Evolutionary conservation across 129 eudicot species (phyloP).

Genomic region (sunflower (Helianthus annuus)): DNA sequence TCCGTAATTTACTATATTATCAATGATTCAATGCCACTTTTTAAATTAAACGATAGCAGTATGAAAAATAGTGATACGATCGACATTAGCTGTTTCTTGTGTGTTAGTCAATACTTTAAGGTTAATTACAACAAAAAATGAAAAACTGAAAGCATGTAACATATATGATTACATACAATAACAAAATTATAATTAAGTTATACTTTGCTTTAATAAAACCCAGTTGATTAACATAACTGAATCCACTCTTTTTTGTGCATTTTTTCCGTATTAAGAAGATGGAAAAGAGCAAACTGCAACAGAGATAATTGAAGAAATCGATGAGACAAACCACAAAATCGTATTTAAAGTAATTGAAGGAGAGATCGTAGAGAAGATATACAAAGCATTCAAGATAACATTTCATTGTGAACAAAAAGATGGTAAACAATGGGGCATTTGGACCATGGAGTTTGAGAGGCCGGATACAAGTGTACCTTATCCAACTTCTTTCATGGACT

Average conservation of each 20-base stretch:
- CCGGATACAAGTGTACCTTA: neutral
- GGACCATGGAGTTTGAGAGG: constrained; percentile 1
- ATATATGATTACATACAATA: no score
- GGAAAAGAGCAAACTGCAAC: neutral
- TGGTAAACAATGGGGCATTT: neutral
- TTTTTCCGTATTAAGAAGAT: neutral
- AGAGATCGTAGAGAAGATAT: neutral
- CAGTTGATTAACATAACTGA: neutral
- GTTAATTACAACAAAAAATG: no score
- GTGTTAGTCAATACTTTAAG: no score
- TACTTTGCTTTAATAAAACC: no score
- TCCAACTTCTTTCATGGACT: neutral
- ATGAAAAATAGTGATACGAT: no score
- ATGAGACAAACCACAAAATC: neutral
- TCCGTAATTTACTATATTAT: no score
- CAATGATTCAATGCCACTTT: no score
- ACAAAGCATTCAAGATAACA: constrained; percentile 1
- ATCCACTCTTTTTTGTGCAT: neutral
- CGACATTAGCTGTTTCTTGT: no score
- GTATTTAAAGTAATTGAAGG: neutral
- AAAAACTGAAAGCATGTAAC: no score
- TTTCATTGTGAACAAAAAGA: neutral
- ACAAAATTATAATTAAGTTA: no score
- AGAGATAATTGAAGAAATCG: neutral
- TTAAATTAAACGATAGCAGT: no score